A percentile compares a stretch with the other conserved stretches of the same genome.
phyloP scores from a whole-genome alignment of 495 filamentous ascomycete genomes.

The Podospora conica region DNA sequence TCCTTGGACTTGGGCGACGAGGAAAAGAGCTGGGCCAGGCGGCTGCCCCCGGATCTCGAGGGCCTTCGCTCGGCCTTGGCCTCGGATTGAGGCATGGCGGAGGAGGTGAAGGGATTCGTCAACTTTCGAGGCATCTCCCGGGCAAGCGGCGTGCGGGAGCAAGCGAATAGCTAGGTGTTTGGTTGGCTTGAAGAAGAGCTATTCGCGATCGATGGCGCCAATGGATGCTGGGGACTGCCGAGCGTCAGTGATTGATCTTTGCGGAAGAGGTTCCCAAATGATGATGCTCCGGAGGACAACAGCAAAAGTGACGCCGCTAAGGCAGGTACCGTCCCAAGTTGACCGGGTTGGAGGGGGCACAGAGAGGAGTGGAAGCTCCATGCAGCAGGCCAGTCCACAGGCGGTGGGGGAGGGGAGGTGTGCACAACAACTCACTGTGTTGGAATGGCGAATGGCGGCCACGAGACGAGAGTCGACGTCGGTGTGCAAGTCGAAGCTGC shows the following conservation, averaged over 20 bases:
- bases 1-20: conserved; percentile 65
- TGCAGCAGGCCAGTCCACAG: too few species aligned
- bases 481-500: neutral
- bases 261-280: too few species aligned
- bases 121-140: conserved; percentile 50
- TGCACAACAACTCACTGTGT: too few species aligned
- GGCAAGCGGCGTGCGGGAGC: neutral
- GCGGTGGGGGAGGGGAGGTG: too few species aligned
- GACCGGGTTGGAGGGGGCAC: neutral
- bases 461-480: too few species aligned
- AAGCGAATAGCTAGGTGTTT: neutral
- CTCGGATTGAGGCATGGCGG: conserved; percentile 33
- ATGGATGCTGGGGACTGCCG: conserved; percentile 12
- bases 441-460: too few species aligned
- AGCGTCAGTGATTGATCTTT: conserved; percentile 8
- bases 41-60: conserved; percentile 53
- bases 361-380: neutral
- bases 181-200: conserved; percentile 6
- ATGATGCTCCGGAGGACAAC: too few species aligned
- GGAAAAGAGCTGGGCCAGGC: conserved; percentile 53
- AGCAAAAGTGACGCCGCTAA: too few species aligned
- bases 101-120: conserved; percentile 33
- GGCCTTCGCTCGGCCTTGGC: conserved; percentile 43
- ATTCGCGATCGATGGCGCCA: conserved; percentile 12
- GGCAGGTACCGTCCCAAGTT: too few species aligned